Percentiles rank a stretch among this genome's conserved stretches.
phyloP scores from a whole-genome alignment of 73 alveolate species.

The Paramecium primaurelia region DNA sequence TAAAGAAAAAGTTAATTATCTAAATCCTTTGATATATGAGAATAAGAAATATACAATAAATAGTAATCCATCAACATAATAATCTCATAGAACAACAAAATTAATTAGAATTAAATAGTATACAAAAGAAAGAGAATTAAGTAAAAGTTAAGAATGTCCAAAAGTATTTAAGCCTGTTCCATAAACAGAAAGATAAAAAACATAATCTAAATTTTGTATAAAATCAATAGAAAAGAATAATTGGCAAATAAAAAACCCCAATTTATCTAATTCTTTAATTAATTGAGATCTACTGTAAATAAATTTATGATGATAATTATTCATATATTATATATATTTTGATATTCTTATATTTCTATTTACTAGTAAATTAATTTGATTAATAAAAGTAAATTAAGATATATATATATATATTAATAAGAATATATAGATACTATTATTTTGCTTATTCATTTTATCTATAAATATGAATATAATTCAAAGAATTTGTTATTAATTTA shows the following conservation, averaged over 20 bases:
- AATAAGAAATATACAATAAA: background rate
- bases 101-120: background rate
- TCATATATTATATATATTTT: too few relatives aligned
- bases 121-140: background rate
- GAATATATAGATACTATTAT: too few relatives aligned
- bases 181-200: background rate
- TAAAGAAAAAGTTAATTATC: background rate
- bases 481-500: too few relatives aligned
- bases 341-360: too few relatives aligned
- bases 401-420: too few relatives aligned
- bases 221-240: background rate
- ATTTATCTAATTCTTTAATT: background rate
- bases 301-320: too few relatives aligned
- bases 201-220: background rate
- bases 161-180: background rate
- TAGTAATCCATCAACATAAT: background rate
- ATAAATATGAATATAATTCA: too few relatives aligned
- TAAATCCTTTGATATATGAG: background rate
- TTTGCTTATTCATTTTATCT: too few relatives aligned
- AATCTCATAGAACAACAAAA: background rate
- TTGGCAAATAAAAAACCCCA: background rate
- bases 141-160: background rate
- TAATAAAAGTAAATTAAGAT: too few relatives aligned
- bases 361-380: too few relatives aligned
- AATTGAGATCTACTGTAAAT: background rate